Percentiles rank a stretch among this genome's conserved stretches.
Conservation (phyloP, 306 rosid species). For the Cucurbita argyrosperma region DNA sequence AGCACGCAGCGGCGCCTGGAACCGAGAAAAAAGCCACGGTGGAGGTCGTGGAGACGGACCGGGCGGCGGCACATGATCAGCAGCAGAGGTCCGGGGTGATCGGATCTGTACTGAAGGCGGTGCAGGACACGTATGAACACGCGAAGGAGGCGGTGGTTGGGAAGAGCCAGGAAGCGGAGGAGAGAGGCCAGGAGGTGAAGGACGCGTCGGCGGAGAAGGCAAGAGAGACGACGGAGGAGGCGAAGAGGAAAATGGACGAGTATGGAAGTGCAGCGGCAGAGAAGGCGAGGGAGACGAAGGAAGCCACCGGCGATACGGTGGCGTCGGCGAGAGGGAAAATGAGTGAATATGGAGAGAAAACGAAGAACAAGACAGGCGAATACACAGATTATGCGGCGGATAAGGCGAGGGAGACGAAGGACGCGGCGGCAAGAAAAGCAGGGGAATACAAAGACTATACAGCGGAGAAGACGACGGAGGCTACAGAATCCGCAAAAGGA, state of each 20-base stretch:
- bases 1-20: neutral
- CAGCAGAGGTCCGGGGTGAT: constrained; percentile 36
- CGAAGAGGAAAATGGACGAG: neutral
- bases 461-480: constrained; percentile 6
- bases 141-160: constrained; percentile 68
- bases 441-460: neutral
- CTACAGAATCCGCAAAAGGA: neutral
- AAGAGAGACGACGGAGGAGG: neutral
- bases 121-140: constrained; percentile 33
- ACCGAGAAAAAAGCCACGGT: neutral
- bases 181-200: neutral
- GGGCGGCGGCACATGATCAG: constrained; percentile 3
- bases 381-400: constrained; percentile 9
- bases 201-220: neutral
- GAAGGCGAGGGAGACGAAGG: constrained; percentile 9
- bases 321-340: neutral
- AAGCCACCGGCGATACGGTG: neutral
- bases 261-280: neutral
- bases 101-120: constrained; percentile 41
- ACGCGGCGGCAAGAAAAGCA: neutral
- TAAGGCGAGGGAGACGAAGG: constrained; percentile 15
- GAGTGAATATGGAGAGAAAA: neutral
- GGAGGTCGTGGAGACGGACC: neutral
- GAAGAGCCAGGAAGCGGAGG: constrained; percentile 12
- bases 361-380: neutral